These are phyloP conservation scores for Rhodotorula sp. DNA, from an alignment of 1,284 basidiomycete species.

Conservation along the genomic window DNA sequence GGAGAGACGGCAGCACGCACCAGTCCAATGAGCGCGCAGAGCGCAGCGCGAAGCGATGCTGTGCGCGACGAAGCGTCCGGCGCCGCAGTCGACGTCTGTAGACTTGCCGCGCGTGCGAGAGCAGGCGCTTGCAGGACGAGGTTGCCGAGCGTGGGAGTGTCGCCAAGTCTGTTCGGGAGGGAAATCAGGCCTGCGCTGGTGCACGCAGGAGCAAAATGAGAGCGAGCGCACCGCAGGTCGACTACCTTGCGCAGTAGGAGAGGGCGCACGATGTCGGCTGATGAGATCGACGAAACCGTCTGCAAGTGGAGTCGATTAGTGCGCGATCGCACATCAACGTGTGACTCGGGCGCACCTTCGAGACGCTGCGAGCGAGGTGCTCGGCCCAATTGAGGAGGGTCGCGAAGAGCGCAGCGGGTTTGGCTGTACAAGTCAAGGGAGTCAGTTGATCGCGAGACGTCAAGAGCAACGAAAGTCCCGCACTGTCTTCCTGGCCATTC, in stretches of 20 bases:
- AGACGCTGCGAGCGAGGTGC: constrained; percentile 32
- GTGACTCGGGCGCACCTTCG: constrained; percentile 15
- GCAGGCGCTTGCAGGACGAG: constrained; percentile 27
- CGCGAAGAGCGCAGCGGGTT: constrained; percentile 26
- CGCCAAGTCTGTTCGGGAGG: constrained; percentile 13
- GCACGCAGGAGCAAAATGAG: not conserved
- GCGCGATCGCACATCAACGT: no score
- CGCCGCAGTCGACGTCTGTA: constrained; percentile 26
- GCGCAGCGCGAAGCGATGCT: not conserved
- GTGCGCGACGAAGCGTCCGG: constrained; percentile 10
- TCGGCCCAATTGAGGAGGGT: constrained; percentile 25
- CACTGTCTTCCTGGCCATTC: not conserved
- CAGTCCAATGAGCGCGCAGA: constrained; percentile 27
- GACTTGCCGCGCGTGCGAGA: constrained; percentile 22
- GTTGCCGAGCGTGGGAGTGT: constrained; percentile 31
- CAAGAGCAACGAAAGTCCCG: not conserved
- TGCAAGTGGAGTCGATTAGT: not conserved
- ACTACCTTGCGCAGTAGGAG: constrained; percentile 21
- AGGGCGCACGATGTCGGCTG: constrained; percentile 33
- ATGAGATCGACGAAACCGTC: not conserved
- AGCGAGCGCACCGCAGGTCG: constrained; percentile 20
- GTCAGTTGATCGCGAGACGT: not conserved
- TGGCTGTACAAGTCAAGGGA: not conserved
- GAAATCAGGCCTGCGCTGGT: not conserved
- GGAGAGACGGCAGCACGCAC: constrained; percentile 8